phyloP scores from a whole-genome alignment of 1,139 yeast genomes.

The Yamadazyma friedrichii region DNA sequence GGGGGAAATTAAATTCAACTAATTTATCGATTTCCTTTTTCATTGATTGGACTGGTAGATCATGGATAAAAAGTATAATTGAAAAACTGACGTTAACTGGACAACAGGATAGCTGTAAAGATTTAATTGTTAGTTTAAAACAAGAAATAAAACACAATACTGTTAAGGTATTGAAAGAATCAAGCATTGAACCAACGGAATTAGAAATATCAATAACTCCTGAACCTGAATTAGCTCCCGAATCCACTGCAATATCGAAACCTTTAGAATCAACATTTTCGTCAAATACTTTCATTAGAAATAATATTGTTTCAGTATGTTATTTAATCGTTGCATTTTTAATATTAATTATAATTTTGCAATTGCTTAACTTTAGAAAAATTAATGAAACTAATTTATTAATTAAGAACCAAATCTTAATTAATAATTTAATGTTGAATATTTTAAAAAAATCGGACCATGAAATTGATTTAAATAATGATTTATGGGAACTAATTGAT shows the following conservation, averaged over 20 bases:
- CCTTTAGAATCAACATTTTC: constrained; percentile 5
- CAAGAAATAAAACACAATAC: constrained; percentile 21
- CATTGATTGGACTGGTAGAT: constrained; percentile 54
- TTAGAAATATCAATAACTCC: constrained; percentile 4
- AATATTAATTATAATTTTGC: constrained; percentile 22
- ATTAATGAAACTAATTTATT: constrained; percentile 27
- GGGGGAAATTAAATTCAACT: constrained; percentile 48
- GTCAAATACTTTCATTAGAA: constrained; percentile 14
- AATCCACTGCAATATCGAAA: neutral
- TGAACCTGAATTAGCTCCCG: constrained; percentile 3
- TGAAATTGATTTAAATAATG: neutral
- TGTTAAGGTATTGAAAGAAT: constrained; percentile 2
- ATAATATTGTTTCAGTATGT: constrained; percentile 19
- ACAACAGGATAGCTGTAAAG: constrained; percentile 40
- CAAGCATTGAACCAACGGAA: constrained; percentile 5
- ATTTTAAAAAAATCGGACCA: constrained; percentile 7
- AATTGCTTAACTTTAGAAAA: constrained; percentile 20
- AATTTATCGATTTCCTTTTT: constrained; percentile 41
- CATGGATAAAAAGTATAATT: constrained; percentile 56
- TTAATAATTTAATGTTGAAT: constrained; percentile 21
- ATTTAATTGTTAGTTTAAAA: constrained; percentile 27
- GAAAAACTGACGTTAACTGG: constrained; percentile 52
- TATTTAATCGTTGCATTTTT: constrained; percentile 22
- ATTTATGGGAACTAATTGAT: constrained; percentile 12
- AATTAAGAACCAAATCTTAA: constrained; percentile 24